Base-by-base conservation (phyloP, 2,329 filamentous ascomycete species). In the Beauveria rudraprayagi region DNA sequence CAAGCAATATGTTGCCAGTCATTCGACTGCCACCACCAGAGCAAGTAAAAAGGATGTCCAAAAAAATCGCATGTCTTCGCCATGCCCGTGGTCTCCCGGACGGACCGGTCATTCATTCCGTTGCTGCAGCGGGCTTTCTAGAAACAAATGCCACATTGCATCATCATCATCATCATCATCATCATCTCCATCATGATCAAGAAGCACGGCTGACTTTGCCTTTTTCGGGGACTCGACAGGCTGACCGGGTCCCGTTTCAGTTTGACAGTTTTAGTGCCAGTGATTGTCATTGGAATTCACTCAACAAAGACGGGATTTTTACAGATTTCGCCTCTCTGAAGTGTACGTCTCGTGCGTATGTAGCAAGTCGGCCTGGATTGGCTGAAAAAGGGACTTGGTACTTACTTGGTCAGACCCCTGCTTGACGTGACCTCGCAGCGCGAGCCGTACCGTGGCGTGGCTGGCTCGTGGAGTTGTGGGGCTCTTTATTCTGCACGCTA, bases 401-500 rank as follows among this genome's bases (percentile, higher is more conserved):
- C 48, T 52, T 52, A 10, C 7, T 52, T 28, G 48, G n/a, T 7
- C 22, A n/a, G 50, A 34, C 34, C 34, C 50, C 34, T 37, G 50
- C 14, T 37, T 26, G 22, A 50, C 34, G 11, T 28, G 17, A 19
- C n/a, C 51, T 53, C 16, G 22, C 22, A 40, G 11, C 26, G 28
- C 57, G 57, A 53, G 57, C 57, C 57, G 57, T 60, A 60, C 56
- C 57, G 57, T 47, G 41, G 48, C 50, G 50, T 60, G 48, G 48
- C 24, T 60, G 37, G 48, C 24, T 40, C 48, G 46, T 53, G 48
- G 57, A 53, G 40, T 50, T 50, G 56, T 52, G 56, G 56, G 52
- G 24, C 56, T 22, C 30, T 17, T 22, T 7, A 34, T 54, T 54
- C 57, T 47, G 41, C 40, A 47, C 24, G 57, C 30, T 60, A 19